Base-by-base conservation (phyloP, 2,329 filamentous ascomycete species). In the Neocatenulostroma microsporum region DNA sequence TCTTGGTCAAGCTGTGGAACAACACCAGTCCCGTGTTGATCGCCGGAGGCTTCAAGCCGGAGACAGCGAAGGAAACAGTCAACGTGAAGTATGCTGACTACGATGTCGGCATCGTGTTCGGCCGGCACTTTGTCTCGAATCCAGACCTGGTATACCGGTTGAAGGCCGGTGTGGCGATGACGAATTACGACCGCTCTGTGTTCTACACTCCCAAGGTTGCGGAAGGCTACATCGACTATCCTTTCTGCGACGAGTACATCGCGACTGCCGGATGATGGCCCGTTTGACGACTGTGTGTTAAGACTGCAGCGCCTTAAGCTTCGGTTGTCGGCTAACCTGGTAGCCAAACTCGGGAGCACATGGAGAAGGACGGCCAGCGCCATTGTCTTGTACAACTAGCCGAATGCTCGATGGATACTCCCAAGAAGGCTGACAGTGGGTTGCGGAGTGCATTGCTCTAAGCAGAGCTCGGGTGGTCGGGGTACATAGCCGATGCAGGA, bases 61-160 rank as follows among this genome's bases (percentile, higher is more conserved):
- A 61, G 3, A 56, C 50, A 4, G 63, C 63, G 4, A 67, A 34
- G 37, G 28, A 40, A 23, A 42, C 47, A 4, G 50, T 52, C 6
- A 46, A 54, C 19, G 41, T 40, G 24, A 46, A 46, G 38, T 61
- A 67, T 40, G 53, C 52, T 26, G 86, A 87, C 50, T 86, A 89
- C 75, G 91, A 93, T 51, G 82, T 89, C 2, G 81, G 85, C 52
- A 80, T 84, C 0, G 81, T 88, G 21, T 83, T 72, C 47, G 68
- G 68, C 7, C 49, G 68, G n/a, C 61, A 62, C 34, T 72, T 68
- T 39, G 66, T 69, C 34, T 57, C 61, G 11, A 71, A 63, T 14
- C 68, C 69, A 3, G 68, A 72, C 45, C 49, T 72, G 17, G 60
- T 63, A 1, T 69, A 61, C 42, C 56, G 66, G 24, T 31, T 72